Percentiles rank a stretch among this genome's conserved stretches.
These are phyloP conservation scores for Yamagishiella unicocca DNA, from an alignment of 139 green algal species.

Conservation along the genomic window DNA sequence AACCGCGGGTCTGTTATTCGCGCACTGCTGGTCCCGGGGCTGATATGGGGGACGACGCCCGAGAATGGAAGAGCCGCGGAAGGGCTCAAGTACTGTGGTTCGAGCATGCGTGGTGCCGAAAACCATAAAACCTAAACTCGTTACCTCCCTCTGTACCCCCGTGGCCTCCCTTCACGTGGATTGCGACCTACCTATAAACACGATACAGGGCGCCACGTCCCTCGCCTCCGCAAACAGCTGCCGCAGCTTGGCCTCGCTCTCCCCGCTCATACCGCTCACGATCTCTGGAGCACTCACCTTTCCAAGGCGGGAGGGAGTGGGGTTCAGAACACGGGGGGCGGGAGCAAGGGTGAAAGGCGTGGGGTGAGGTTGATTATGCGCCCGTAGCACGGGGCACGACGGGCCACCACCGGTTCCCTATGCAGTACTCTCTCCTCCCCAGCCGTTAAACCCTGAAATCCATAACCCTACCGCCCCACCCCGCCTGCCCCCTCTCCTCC, in stretches of 20 bases:
- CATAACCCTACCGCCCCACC: background rate
- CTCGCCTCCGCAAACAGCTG: constrained; percentile 87
- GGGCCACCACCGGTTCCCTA: no score
- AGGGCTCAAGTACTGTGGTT: background rate
- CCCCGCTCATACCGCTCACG: constrained; percentile 85
- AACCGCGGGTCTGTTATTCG: constrained; percentile 1
- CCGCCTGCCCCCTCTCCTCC: background rate
- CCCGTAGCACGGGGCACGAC: no score
- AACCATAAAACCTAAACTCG: no score
- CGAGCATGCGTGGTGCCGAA: no score
- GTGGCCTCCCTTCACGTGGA: no score
- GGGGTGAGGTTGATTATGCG: no score
- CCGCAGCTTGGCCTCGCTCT: constrained; percentile 88
- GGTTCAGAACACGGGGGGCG: background rate
- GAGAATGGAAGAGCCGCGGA: constrained; percentile 20
- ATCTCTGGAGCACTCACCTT: constrained; percentile 84
- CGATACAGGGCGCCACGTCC: constrained; percentile 84
- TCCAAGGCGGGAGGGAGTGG: constrained; percentile 77
- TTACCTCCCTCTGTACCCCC: no score
- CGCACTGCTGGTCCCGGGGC: constrained; percentile 2
- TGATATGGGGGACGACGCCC: background rate
- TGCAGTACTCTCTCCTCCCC: no score
- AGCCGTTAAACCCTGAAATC: no score
- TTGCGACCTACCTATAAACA: constrained; percentile 91
- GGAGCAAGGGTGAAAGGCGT: background rate